Base-by-base conservation (phyloP, 2,329 filamentous ascomycete genomes). In the Madurella fahalii region DNA sequence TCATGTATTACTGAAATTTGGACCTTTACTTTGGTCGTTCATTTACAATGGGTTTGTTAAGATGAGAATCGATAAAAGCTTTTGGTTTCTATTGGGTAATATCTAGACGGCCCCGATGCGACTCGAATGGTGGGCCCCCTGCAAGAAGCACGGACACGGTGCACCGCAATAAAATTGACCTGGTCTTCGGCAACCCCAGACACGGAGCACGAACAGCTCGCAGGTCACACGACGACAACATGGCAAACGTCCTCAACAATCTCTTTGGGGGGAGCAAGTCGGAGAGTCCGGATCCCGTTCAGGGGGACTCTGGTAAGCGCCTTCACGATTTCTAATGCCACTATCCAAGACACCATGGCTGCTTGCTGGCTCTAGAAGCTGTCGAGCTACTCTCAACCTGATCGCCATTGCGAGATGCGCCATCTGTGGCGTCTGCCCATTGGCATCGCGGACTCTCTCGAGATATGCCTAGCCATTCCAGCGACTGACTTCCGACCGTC, bases 211-310 rank as follows among this genome's bases (percentile, higher is more conserved):
- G 34, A 37, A 11, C 34, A 37, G 34, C 34, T 11, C 34, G 9
- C 34, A 37, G 34, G 25, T 25, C 25, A 25, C 34, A 15, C 4
- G 34, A 37, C 34, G 34, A 37, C 53, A 64, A 45, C 68, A 83
- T 83, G 80, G 79, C 79, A 63, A 75, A 79, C 65, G 72, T 87
- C 62, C 68, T 89, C 63, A 87, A 87, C 72, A 83, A 82, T 68
- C 72, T 90, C 66, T 82, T 91, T 64, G 86, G 86, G 67, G 85
- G 81, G 68, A 77, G 77, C 68, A 85, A 89, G 76, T 76, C 74
- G 45, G 75, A 75, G 61, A 77, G 77, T 62, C 72, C 76, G 39
- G 71, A 74, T 49, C 72, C 77, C 42, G 72, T 74, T 47, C 72
- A 77, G 47, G 72, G 71, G 56, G 85, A 90, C 71, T 79, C 85